Percentiles rank a stretch among this genome's conserved stretches.
These are phyloP conservation scores for Spinacia oleracea DNA, from an alignment of 179 eudicot species.

Conservation along the genomic window DNA sequence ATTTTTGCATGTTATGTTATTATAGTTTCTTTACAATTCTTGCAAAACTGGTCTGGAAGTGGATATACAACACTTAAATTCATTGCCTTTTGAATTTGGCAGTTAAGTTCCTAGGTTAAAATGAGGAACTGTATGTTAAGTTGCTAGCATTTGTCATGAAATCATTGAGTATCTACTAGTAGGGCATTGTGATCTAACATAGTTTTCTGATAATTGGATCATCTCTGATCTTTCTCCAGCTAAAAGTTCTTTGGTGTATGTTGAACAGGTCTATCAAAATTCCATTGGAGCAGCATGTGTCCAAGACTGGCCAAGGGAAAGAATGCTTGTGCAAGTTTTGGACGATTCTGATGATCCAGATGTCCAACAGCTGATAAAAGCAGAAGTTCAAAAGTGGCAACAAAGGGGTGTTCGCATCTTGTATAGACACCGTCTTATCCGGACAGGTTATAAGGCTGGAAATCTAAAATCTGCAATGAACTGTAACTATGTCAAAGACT, in stretches of 20 bases:
- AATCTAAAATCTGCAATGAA: slow-evolving; percentile 91
- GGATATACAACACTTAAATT: not conserved
- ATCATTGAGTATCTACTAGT: not conserved
- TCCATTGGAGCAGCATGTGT: slow-evolving; percentile 79
- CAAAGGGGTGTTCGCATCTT: slow-evolving; percentile 77
- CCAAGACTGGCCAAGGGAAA: slow-evolving; percentile 89
- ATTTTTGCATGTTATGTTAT: not conserved
- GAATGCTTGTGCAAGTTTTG: slow-evolving; percentile 89
- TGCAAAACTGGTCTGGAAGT: not conserved
- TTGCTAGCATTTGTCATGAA: not conserved
- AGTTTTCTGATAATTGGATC: slow-evolving; percentile 3
- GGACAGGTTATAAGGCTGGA: slow-evolving; percentile 96
- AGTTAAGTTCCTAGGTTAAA: not conserved
- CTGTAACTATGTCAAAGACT: slow-evolving; percentile 87
- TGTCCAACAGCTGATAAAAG: slow-evolving; percentile 71
- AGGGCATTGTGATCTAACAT: not conserved
- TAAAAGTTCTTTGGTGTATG: slow-evolving; percentile 15
- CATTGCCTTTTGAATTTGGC: not conserved
- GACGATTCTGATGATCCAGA: slow-evolving; percentile 86
- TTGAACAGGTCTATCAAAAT: slow-evolving; percentile 78
- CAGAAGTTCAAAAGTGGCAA: slow-evolving; percentile 89
- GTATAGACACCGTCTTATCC: slow-evolving; percentile 85
- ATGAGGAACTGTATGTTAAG: not conserved
- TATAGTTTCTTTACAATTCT: not conserved
- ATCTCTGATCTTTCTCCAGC: not conserved